Percentiles rank a stretch among this genome's conserved stretches.
phyloP scores from a whole-genome alignment of 805 yeast genomes.

The Yamadazyma akitaensis region DNA sequence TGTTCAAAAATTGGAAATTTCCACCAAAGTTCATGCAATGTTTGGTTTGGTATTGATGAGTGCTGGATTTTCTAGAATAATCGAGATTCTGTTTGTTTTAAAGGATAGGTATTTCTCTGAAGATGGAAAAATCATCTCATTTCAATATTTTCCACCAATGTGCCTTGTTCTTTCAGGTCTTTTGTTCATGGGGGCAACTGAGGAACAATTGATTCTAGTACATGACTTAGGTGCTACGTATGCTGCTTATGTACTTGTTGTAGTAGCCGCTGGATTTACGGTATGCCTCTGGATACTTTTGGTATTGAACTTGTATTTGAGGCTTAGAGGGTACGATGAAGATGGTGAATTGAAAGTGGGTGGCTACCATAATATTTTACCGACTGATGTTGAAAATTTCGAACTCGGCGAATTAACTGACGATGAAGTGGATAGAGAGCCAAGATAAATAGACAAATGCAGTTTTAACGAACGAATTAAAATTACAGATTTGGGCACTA shows the following conservation, averaged over 20 bases:
- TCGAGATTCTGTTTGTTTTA: slow-evolving; percentile 78
- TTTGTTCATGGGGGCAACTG: slow-evolving; percentile 88
- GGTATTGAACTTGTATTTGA: slow-evolving; percentile 57
- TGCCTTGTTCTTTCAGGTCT: slow-evolving; percentile 75
- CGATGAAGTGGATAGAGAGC: slow-evolving; percentile 12
- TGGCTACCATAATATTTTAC: slow-evolving; percentile 16
- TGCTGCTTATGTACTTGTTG: slow-evolving; percentile 72
- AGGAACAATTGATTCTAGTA: slow-evolving; percentile 76
- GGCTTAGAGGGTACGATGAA: slow-evolving; percentile 40
- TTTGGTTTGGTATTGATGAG: slow-evolving; percentile 79
- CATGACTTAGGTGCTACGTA: slow-evolving; percentile 78
- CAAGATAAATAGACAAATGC: neutral
- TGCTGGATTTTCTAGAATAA: slow-evolving; percentile 72
- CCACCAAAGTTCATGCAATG: slow-evolving; percentile 84
- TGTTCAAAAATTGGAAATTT: slow-evolving; percentile 66
- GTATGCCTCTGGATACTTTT: slow-evolving; percentile 63
- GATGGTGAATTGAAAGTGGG: slow-evolving; percentile 28
- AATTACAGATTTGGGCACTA: no score
- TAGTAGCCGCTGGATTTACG: slow-evolving; percentile 70
- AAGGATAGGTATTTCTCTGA: slow-evolving; percentile 49
- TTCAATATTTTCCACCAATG: slow-evolving; percentile 86
- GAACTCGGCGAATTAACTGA: slow-evolving; percentile 35
- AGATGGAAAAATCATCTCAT: slow-evolving; percentile 52
- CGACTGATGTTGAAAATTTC: slow-evolving; percentile 26
- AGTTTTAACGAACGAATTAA: neutral